These are phyloP conservation scores for Trichoderma oligosporum DNA, from an alignment of 2,329 filamentous ascomycete species.

Conservation along the genomic window DNA sequence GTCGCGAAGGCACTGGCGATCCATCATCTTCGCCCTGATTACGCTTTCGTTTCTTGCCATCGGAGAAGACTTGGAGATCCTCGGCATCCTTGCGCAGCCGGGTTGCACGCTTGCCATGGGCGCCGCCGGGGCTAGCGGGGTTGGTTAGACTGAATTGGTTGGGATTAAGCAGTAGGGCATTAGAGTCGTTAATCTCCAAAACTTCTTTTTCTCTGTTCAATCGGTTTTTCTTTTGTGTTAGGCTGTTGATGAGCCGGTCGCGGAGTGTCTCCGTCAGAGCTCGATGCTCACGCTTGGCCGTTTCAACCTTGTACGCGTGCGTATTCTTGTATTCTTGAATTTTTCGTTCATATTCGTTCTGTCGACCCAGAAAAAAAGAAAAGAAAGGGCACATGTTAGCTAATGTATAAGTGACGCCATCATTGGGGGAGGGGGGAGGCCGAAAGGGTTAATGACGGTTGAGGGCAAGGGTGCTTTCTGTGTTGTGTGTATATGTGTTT, in stretches of 20 bases:
- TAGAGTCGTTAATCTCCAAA: slow-evolving; percentile 63
- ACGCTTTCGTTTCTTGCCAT: slow-evolving; percentile 60
- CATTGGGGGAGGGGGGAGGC: background rate
- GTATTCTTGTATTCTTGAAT: slow-evolving; percentile 57
- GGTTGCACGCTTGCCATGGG: slow-evolving; percentile 60
- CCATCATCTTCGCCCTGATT: slow-evolving; percentile 59
- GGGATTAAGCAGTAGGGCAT: slow-evolving; percentile 61
- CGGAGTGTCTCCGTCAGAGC: slow-evolving; percentile 58
- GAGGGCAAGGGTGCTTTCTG: background rate
- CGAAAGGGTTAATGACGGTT: background rate
- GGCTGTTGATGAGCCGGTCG: slow-evolving; percentile 63
- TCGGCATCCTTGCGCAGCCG: slow-evolving; percentile 59
- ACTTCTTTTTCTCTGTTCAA: slow-evolving; percentile 64
- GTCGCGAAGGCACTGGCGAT: slow-evolving; percentile 56
- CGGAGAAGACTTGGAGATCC: slow-evolving; percentile 52
- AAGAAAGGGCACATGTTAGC: background rate
- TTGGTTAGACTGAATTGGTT: slow-evolving; percentile 65
- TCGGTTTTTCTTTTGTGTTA: slow-evolving; percentile 61
- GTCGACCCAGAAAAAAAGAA: slow-evolving; percentile 9
- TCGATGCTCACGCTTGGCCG: slow-evolving; percentile 59
- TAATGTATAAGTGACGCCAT: slow-evolving; percentile 5
- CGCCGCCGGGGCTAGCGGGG: slow-evolving; percentile 59
- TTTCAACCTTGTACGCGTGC: slow-evolving; percentile 58
- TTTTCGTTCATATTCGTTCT: slow-evolving; percentile 63
- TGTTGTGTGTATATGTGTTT: background rate